Evolutionary conservation across 257 asterid genomes (phyloP), one percentile per base, ranked within the genome.

Genomic region (Solanum habrochaites): DNA sequence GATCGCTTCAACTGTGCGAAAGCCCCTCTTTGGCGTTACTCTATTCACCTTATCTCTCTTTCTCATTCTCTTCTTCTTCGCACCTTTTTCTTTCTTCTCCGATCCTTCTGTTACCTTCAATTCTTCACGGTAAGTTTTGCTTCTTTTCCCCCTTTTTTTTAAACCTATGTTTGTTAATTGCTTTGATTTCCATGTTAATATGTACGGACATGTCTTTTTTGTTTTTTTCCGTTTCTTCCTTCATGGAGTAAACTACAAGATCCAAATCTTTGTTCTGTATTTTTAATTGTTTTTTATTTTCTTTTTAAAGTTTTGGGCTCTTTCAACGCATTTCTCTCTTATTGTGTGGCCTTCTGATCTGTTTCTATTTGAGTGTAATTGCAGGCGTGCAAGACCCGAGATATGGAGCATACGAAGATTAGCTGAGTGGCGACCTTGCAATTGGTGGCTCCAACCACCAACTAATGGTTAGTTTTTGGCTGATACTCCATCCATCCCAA

Each of bases 341-440:
- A n/a, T 37, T 73, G 5, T 40, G 56, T 37, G 13, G 43, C 11
- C 25, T 83, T 58, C 78, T 56, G 85, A 83, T 86, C 83, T 87
- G 32, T 42, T 86, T 32, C 21, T 15, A 47, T 86, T 35, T 85
- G 15, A 82, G 75, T 37, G 37, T 52, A 73, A 81, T 69, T 39
- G 82, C 92, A 96, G 98, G 90, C 88, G 90, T 23, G 92, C 81
- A 52, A 93, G 96, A 86, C 91, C 93, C 7, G 93, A 92, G 91
- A 94, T 97, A 90, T 96, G 99, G 99, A 94, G 92, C 85, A 88
- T 96, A 37, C 92, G 91, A 80, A 93, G 99, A 87, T 21, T 93
- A 88, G 89, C 92, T 87, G 99, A 92, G 81, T 97, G 99, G 99
- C 87, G 98, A 86, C 98, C 99, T 87, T 97, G 98, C 94, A 89